Base-by-base conservation (phyloP, 371 early-diverging fungal species). In the Sporodiniella umbellata region DNA sequence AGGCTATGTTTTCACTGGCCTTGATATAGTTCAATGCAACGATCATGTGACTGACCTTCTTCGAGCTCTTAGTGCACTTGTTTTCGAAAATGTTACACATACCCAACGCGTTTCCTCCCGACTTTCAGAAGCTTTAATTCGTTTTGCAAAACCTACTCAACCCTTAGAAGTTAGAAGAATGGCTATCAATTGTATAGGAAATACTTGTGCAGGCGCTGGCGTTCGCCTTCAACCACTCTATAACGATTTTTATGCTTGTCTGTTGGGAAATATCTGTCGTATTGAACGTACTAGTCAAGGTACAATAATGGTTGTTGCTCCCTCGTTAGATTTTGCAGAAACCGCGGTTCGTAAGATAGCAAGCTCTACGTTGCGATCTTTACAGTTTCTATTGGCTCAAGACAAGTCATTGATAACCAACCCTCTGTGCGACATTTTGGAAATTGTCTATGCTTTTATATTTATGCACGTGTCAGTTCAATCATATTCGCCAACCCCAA, bases 161-260 rank as follows among this genome's bases (percentile, higher is more conserved):
- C 64, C 78, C 0, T 44, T 72, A 14, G 78, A 80, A 57, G 66
- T 73, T 3, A 68, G 81, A 8, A 73, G 85, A 2, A 78, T 84
- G 79, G 80, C 85, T 2, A 80, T 84, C 58, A 80, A 78, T 38
- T 81, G 85, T 53, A 64, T 85, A 11, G 83, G 82, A 3, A 85
- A 85, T 48, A 48, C 65, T 6, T 79, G 78, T 54, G 69, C 73
- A 0, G 63, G 66, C 10, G 40, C 58, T n/a, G 75, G 74, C 8
- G 33, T 64, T 12, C 72, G 72, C 25, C 42, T 79, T 28, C 67
- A 75, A 35, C 42, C 50, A 1, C 59, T 72, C 39, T 78, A 68
- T 23, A 43, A 54, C 19, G 54, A 48, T 30, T 68, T 71, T 37
- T 80, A 75, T 43, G 66, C 74, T 14, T 62, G 70, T 12, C 45